Evolutionary conservation across 1,284 basidiomycete species (phyloP), one percentile per base, ranked within the genome.

Genomic region (Heliocybe sulcata): DNA sequence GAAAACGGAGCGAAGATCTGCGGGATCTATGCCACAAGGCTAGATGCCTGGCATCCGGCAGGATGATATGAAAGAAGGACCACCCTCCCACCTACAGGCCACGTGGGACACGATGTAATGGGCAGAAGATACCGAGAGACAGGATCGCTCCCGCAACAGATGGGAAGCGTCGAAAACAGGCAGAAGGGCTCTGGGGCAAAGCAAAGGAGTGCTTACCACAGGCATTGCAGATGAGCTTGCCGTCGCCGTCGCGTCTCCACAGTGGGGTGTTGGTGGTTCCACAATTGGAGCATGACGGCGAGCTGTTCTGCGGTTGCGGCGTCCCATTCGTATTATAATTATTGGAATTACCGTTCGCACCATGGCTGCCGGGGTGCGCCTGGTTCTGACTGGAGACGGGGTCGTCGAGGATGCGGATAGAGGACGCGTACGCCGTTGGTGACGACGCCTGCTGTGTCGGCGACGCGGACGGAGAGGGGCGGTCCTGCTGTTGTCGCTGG

Each of bases 141-240:
- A 20, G 38, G 38, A 42, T n/a, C 38, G 38, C 38, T 16, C 23
- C 6, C 23, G 47, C 22, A 20, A 49, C 23, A 20, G 27, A 19
- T 11, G 4, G 47, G 22, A 49, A 20, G 19, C 4, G 6, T 6
- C 6, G 6, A 26, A 25, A 49, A 29, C 4, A 42, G 38, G 65
- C 65, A 61, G 60, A 65, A 59, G 54, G 57, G 59, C n/a, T n/a
- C 63, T 61, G 57, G 60, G 58, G 62, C 58, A 59, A 53, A 66
- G 11, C 3, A 16, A 49, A 49, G 27, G 38, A 42, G 38, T 33
- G 77, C 90, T 83, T 69, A 92, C 90, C 90, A 70, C 90, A 93
- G 55, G 90, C 87, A 68, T 92, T 93, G 73, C 90, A 93, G 63
- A 92, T 81, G 42, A 85, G 80, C 67, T 85, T 87, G 55, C 90